Conservation (phyloP, 2,329 filamentous ascomycete species). For the Pseudocercospora eumusae region DNA sequence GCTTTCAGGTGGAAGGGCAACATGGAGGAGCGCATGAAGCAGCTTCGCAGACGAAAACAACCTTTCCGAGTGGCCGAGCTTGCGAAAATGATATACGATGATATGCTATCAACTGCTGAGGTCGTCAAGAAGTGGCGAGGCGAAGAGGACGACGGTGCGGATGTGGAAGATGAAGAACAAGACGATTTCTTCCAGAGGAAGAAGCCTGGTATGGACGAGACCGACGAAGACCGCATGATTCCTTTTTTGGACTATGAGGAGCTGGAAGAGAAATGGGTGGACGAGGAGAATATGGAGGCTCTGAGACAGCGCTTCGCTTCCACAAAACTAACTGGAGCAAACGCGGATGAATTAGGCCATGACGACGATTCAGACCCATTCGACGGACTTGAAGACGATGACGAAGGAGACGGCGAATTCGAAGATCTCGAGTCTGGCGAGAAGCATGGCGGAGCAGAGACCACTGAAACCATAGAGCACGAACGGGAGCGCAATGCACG, state of each 20-base stretch:
- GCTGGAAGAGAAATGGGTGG: constrained; percentile 81
- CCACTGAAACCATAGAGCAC: constrained; percentile 41
- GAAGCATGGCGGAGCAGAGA: constrained; percentile 42
- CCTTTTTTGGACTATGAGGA: constrained; percentile 78
- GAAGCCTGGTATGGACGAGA: constrained; percentile 51
- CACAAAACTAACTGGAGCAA: constrained; percentile 59
- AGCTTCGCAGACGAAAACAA: constrained; percentile 67
- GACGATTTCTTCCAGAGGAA: constrained; percentile 65
- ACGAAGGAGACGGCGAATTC: constrained; percentile 78
- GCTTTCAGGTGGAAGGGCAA: constrained; percentile 89
- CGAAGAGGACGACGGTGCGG: constrained; percentile 56
- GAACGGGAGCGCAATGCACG: constrained; percentile 89
- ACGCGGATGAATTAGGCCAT: constrained; percentile 53
- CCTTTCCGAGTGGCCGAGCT: constrained; percentile 80
- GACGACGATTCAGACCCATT: constrained; percentile 52
- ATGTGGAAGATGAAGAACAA: constrained; percentile 60
- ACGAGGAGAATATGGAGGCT: constrained; percentile 72
- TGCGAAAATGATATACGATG: constrained; percentile 85
- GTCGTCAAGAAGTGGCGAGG: constrained; percentile 81
- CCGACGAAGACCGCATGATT: constrained; percentile 73
- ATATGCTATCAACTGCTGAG: constrained; percentile 70
- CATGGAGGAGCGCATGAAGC: constrained; percentile 71
- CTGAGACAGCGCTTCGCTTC: constrained; percentile 76
- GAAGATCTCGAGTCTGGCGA: constrained; percentile 83
- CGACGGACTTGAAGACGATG: constrained; percentile 53